These are phyloP conservation scores for Fusarium sp. DNA, from an alignment of 2,329 filamentous ascomycete species.

Conservation along the genomic window DNA sequence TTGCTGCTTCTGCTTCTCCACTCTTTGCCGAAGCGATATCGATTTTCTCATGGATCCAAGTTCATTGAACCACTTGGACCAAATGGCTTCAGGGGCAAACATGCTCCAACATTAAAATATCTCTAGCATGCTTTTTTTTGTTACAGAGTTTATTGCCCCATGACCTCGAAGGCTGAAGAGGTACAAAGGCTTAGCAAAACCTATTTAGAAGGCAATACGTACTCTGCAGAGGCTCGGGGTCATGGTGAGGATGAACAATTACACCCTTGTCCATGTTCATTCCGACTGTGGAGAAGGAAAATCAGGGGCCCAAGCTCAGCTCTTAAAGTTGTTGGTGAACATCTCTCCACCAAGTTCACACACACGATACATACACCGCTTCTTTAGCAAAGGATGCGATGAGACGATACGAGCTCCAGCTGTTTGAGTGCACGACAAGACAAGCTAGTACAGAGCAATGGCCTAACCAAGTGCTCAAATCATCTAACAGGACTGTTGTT, in stretches of 20 bases:
- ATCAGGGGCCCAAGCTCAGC: constrained; percentile 24
- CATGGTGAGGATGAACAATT: constrained; percentile 4
- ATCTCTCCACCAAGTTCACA: constrained; percentile 13
- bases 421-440: not conserved
- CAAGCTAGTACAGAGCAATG: constrained; percentile 2
- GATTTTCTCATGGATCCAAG: not conserved
- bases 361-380: constrained; percentile 32
- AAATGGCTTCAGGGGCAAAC: not conserved
- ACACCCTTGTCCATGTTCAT: constrained; percentile 14
- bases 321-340: constrained; percentile 13
- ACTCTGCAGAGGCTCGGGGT: not conserved
- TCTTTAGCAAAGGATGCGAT: constrained; percentile 23
- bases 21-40: constrained; percentile 8
- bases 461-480: not conserved
- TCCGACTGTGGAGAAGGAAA: constrained; percentile 24
- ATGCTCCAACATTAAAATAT: not conserved
- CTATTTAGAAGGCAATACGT: not conserved
- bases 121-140: not conserved
- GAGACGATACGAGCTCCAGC: constrained; percentile 10
- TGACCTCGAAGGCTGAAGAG: constrained; percentile 9
- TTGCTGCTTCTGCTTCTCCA: constrained; percentile 6
- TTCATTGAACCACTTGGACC: not conserved
- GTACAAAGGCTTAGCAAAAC: not conserved
- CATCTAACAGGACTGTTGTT: not conserved
- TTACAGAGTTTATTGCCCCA: constrained; percentile 1